phyloP scores from a whole-genome alignment of 1,284 basidiomycete species.

The Pholiota adiposa region DNA sequence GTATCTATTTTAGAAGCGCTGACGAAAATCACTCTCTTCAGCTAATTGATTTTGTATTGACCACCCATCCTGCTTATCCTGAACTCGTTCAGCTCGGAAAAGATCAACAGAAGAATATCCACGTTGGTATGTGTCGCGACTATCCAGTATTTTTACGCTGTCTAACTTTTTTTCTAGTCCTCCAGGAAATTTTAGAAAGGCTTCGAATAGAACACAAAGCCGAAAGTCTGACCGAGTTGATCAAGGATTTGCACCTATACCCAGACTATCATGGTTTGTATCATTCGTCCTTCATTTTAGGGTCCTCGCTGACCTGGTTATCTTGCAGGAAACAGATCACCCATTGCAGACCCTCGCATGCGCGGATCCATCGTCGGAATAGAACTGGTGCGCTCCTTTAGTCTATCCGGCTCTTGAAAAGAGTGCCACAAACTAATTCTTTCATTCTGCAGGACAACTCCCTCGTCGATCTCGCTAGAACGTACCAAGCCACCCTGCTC shows the following conservation, averaged over 20 bases:
- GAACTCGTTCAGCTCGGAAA: constrained; percentile 66
- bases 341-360: constrained; percentile 94
- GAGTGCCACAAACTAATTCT: neutral
- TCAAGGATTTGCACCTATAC: constrained; percentile 91
- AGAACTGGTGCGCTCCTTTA: constrained; percentile 54
- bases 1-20: constrained; percentile 6
- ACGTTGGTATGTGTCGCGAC: constrained; percentile 49
- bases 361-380: constrained; percentile 90
- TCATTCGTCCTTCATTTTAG: neutral
- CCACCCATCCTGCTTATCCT: constrained; percentile 86
- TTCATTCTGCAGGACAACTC: constrained; percentile 60
- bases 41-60: constrained; percentile 95
- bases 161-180: constrained; percentile 44
- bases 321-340: constrained; percentile 86
- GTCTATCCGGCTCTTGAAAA: neutral
- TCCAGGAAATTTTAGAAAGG: constrained; percentile 77
- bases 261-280: constrained; percentile 84
- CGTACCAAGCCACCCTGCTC: constrained; percentile 92
- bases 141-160: neutral
- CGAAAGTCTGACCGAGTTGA: constrained; percentile 79
- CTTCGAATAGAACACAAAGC: constrained; percentile 61
- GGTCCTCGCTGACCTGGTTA: neutral
- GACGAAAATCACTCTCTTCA: constrained; percentile 31
- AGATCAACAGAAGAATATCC: constrained; percentile 58
- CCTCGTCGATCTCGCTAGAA: constrained; percentile 84